These are phyloP conservation scores for Sanguinoderma infundibulare DNA, from an alignment of 1,284 basidiomycete genomes.

Conservation along the genomic window DNA sequence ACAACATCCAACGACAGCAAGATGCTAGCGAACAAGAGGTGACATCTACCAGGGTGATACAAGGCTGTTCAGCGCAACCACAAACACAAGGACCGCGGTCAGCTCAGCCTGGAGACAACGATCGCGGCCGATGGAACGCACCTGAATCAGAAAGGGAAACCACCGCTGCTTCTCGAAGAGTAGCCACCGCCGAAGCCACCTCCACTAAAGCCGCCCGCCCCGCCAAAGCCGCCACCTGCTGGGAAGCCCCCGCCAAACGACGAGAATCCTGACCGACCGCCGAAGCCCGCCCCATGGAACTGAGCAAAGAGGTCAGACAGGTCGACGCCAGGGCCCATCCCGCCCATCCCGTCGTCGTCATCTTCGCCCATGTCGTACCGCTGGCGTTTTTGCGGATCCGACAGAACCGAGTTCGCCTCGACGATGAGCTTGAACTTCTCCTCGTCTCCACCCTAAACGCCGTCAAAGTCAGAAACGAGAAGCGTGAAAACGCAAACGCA, in stretches of 20 bases:
- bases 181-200: too few relatives aligned
- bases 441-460: constrained; percentile 71
- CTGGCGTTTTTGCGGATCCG: constrained; percentile 68
- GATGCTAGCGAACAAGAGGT: background rate
- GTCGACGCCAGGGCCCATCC: constrained; percentile 49
- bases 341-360: constrained; percentile 60
- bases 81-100: background rate
- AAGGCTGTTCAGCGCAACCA: background rate
- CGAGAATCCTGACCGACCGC: constrained; percentile 26
- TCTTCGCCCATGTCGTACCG: constrained; percentile 81
- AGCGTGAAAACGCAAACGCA: background rate
- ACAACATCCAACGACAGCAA: constrained; percentile 6
- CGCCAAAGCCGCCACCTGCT: constrained; percentile 11
- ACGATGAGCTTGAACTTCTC: constrained; percentile 87
- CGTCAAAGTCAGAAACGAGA: background rate
- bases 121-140: background rate
- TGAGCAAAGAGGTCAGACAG: constrained; percentile 68
- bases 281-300: constrained; percentile 44
- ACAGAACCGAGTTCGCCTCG: constrained; percentile 79
- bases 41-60: background rate
- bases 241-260: constrained; percentile 24
- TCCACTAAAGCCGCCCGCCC: background rate
- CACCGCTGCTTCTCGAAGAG: background rate
- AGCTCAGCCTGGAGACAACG: background rate
- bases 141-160: background rate